phyloP scores from a whole-genome alignment of 2,329 filamentous ascomycete species.

The Aureobasidium sp. region DNA sequence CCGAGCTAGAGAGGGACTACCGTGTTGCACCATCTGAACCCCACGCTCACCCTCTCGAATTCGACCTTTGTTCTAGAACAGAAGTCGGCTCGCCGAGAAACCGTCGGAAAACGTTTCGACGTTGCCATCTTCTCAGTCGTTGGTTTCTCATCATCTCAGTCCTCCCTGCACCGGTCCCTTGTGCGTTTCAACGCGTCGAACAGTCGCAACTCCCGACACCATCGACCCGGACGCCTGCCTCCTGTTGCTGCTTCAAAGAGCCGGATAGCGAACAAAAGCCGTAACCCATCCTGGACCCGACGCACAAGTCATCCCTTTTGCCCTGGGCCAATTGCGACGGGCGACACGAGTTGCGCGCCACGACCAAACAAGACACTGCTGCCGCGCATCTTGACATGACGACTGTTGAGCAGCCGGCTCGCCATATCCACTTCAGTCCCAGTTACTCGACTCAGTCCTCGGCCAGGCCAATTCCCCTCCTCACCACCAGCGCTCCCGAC shows the following conservation, averaged over 20 bases:
- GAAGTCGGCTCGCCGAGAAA: conserved; percentile 2
- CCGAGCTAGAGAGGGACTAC: neutral
- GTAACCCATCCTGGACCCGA: neutral
- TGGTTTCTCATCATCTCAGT: neutral
- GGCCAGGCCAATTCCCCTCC: conserved; percentile 35
- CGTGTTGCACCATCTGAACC: neutral
- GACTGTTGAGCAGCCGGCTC: conserved; percentile 11
- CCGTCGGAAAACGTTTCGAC: conserved; percentile 6
- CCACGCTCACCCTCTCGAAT: conserved; percentile 4
- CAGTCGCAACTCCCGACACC: neutral
- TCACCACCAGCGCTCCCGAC: conserved; percentile 38
- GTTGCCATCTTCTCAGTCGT: neutral
- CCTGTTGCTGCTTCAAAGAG: neutral
- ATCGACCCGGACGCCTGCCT: neutral
- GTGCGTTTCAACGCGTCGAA: neutral
- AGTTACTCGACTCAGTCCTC: neutral
- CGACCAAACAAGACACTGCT: neutral
- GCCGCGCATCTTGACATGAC: conserved; percentile 10
- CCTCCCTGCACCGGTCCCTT: neutral
- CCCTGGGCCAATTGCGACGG: neutral
- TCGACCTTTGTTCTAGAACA: conserved; percentile 8
- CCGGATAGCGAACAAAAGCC: neutral
- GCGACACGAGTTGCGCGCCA: neutral
- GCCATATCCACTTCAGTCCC: conserved; percentile 8
- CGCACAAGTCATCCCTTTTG: neutral